Base-by-base conservation (phyloP, 345 rosid species). In the Brassica juncea region DNA sequence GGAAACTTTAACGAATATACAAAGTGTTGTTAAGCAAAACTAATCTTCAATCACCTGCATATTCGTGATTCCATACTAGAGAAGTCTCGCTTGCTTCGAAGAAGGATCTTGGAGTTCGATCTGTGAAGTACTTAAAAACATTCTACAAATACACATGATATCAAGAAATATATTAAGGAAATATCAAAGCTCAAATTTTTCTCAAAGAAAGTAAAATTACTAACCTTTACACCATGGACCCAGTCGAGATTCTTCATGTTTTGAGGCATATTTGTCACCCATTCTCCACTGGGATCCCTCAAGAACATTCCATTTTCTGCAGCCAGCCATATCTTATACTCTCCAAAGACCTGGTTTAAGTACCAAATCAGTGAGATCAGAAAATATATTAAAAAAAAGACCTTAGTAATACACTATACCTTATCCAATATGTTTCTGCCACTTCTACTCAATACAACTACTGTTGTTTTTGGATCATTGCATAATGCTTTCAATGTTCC, bases 241-340 rank as follows among this genome's bases (percentile, higher is more conserved):
- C 97, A 94, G 70, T 88, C 94, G 85, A 91, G 89, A 73, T 94
- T 91, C 73, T 94, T 91, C 73, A 88, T 84, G 84, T 88, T 92
- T 79, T 92, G 92, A 1, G 97, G 97, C 92, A 91, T 88, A 74
- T 92, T 88, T 71, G 94, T 91, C 91, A 88, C 87, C 98, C 98
- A 94, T 14, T 85, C 84, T 73, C 97, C 97, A 42, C 70, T 84
- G 12, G 94, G 89, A 42, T 70, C 86, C 66, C 94, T 90, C 70
- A 91, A 47, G 80, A 94, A 92, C 98, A 89, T 89, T 70, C 98
- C 98, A 66, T 91, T 91, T 84, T 92, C 97, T 23, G 99, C 99
- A 71, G 94, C 97, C 85, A 94, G 66, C 97, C 97, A 94, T 84
- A 92, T 75, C 34, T 89, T 81, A 66, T 85, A 94, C 82, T 85